Evolutionary conservation across 1,284 basidiomycete genomes (phyloP).

Genomic region (Marasmius fiardii): DNA sequence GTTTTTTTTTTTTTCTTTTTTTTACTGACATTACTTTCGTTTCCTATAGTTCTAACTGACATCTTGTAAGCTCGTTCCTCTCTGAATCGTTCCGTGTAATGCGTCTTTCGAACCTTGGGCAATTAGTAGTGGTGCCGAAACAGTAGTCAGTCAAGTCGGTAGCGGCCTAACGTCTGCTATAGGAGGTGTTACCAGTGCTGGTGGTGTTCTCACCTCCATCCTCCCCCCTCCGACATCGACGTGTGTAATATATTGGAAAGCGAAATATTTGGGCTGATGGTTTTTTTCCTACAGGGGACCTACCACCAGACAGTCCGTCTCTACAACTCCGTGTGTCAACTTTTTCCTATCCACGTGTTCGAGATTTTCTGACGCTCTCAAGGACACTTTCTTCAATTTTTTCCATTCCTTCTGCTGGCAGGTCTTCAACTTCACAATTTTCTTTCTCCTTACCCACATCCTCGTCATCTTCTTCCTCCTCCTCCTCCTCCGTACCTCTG

Average conservation of each 20-base stretch:
- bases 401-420: slow-evolving; percentile 19
- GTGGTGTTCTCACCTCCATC: slow-evolving; percentile 14
- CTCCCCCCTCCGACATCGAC: not conserved
- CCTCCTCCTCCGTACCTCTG: not conserved
- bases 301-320: slow-evolving; percentile 2
- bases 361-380: not conserved
- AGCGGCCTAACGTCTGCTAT: slow-evolving; percentile 15
- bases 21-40: too few species aligned
- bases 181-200: slow-evolving; percentile 17
- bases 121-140: slow-evolving; percentile 10
- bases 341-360: slow-evolving; percentile 5
- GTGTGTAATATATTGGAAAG: not conserved
- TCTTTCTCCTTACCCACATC: slow-evolving; percentile 14
- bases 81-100: not conserved
- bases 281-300: not conserved
- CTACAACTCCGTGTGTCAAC: slow-evolving; percentile 1
- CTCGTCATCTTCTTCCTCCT: not conserved
- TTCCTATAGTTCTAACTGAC: slow-evolving; percentile 14
- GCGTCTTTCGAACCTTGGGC: slow-evolving; percentile 1
- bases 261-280: not conserved
- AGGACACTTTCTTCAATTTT: slow-evolving; percentile 18
- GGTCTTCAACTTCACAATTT: slow-evolving; percentile 7
- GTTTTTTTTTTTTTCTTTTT: not conserved
- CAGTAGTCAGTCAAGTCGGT: slow-evolving; percentile 11
- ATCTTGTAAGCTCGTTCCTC: not conserved